Conservation (phyloP, 495 filamentous ascomycete species). For the Penicillium manginii region DNA sequence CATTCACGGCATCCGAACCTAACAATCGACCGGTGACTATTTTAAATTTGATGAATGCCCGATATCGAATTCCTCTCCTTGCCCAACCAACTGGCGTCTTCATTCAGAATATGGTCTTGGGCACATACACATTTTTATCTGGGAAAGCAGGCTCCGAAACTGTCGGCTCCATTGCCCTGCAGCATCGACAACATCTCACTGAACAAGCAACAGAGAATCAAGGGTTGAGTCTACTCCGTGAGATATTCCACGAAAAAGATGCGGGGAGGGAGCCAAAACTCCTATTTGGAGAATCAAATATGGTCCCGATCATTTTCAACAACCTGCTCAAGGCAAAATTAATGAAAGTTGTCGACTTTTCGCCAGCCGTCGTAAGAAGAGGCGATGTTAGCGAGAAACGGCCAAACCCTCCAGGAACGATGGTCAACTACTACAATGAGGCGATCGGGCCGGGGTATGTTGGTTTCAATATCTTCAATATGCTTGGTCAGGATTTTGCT, state of each 20-base stretch:
- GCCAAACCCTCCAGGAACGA: constrained; percentile 19
- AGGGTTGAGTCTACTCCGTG: constrained; percentile 8
- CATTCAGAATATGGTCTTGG: constrained; percentile 25
- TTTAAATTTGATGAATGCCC: constrained; percentile 17
- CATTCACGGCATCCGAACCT: constrained; percentile 11
- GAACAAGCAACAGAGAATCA: constrained; percentile 21
- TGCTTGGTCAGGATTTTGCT: constrained; percentile 20
- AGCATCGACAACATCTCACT: constrained; percentile 14
- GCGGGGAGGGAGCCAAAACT: constrained; percentile 6
- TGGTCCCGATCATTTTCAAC: constrained; percentile 16
- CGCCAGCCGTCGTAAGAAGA: constrained; percentile 13
- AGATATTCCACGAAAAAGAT: constrained; percentile 16
- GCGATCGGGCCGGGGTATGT: constrained; percentile 12
- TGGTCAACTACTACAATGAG: constrained; percentile 24
- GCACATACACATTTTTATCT: constrained; percentile 22
- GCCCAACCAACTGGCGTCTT: constrained; percentile 16
- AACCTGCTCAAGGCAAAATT: constrained; percentile 24
- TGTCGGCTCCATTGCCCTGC: constrained; percentile 18
- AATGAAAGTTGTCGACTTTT: constrained; percentile 17
- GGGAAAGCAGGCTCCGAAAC: constrained; percentile 2
- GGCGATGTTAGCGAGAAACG: constrained; percentile 15
- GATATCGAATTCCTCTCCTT: constrained; percentile 16
- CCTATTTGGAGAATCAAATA: constrained; percentile 17
- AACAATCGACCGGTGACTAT: constrained; percentile 15
- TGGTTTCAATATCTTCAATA: constrained; percentile 17